Conservation (phyloP, 208 protist genomes). For the Phytomonas sp. region DNA sequence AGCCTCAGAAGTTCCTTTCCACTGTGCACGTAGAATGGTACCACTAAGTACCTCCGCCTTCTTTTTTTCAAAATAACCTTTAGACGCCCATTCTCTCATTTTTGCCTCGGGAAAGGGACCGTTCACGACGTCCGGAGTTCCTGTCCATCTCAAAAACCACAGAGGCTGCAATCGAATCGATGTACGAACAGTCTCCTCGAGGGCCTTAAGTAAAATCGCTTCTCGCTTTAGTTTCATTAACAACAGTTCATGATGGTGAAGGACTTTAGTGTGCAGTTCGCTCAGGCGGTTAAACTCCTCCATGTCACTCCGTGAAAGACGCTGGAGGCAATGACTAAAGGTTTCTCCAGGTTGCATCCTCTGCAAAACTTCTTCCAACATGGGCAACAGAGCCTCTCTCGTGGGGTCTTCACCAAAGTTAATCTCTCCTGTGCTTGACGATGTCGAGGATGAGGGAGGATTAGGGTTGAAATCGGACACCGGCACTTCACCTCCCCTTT, state of each 20-base stretch:
- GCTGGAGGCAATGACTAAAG: constrained; percentile 18
- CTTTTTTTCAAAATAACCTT: constrained; percentile 31
- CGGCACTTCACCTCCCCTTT: not conserved
- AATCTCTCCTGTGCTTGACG: constrained; percentile 20
- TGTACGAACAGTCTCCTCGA: constrained; percentile 14
- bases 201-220: constrained; percentile 22
- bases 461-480: not conserved
- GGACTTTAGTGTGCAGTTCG: constrained; percentile 17
- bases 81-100: constrained; percentile 20
- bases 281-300: constrained; percentile 16
- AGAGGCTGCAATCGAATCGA: constrained; percentile 9
- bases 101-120: constrained; percentile 22
- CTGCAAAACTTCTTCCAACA: constrained; percentile 14
- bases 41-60: constrained; percentile 18
- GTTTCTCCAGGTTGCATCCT: constrained; percentile 22
- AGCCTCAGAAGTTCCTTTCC: not conserved
- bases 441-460: constrained; percentile 15
- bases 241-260: constrained; percentile 27
- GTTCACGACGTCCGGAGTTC: constrained; percentile 15
- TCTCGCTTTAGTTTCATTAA: constrained; percentile 31
- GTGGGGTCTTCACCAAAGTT: constrained; percentile 18
- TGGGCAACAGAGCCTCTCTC: constrained; percentile 14
- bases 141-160: constrained; percentile 31
- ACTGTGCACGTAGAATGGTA: not conserved
- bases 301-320: constrained; percentile 13